Conservation (phyloP, 1,139 yeast genomes). For the Candida sanyaensis region DNA sequence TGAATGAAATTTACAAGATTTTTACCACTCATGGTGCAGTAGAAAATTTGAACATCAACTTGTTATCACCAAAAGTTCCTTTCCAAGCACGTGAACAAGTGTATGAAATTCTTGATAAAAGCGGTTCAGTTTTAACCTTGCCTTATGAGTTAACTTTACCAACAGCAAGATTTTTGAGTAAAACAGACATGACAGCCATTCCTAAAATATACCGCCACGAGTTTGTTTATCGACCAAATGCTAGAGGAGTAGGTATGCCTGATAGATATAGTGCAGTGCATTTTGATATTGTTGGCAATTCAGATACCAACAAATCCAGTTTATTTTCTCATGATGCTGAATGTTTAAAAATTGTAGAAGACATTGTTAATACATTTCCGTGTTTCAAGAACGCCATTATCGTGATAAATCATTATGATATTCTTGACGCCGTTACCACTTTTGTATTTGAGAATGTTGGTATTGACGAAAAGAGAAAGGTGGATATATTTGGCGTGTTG, state of each 20-base stretch:
- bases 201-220: constrained; percentile 75
- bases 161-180: constrained; percentile 79
- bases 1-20: constrained; percentile 56
- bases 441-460: constrained; percentile 79
- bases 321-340: constrained; percentile 73
- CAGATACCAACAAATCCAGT: constrained; percentile 31
- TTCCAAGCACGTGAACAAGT: constrained; percentile 63
- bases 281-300: constrained; percentile 71
- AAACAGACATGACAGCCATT: constrained; percentile 47
- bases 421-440: constrained; percentile 61
- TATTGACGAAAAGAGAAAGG: constrained; percentile 59
- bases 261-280: constrained; percentile 77
- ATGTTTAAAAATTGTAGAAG: constrained; percentile 78
- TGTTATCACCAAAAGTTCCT: constrained; percentile 81
- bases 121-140: constrained; percentile 83
- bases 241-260: constrained; percentile 61
- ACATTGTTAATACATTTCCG: constrained; percentile 63
- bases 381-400: constrained; percentile 60
- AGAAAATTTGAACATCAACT: constrained; percentile 54
- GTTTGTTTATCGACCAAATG: constrained; percentile 72
- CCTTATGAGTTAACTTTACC: constrained; percentile 91
- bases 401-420: constrained; percentile 76
- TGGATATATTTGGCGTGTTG: constrained; percentile 66
- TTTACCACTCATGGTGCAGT: constrained; percentile 87
- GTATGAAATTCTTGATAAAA: constrained; percentile 78